A percentile compares a stretch with the other conserved stretches of the same genome.
Conservation (phyloP, 163 green algal species). For the Volvox carteri region DNA sequence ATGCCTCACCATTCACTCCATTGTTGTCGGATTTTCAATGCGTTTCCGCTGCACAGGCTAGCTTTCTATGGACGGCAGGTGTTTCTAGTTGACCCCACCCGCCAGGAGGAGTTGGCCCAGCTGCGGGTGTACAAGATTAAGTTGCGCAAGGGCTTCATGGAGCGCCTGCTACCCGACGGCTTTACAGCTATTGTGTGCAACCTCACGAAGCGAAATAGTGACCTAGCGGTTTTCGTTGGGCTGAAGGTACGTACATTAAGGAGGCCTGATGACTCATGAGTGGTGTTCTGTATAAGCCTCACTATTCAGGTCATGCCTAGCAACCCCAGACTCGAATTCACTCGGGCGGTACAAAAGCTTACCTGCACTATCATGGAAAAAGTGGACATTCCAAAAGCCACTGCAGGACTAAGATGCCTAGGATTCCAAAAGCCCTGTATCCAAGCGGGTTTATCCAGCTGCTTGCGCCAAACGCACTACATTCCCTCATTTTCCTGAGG, state of each 20-base stretch:
- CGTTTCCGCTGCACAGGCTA: conserved; percentile 66
- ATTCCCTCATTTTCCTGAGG: no score
- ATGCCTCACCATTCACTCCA: no score
- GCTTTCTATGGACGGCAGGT: conserved; percentile 91
- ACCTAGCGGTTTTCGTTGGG: conserved; percentile 81
- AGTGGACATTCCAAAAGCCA: background rate
- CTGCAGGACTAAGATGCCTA: no score
- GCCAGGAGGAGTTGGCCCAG: conserved; percentile 60
- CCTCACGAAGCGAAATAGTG: conserved; percentile 92
- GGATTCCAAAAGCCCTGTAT: no score
- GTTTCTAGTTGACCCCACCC: conserved; percentile 59
- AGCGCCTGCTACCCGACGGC: conserved; percentile 81
- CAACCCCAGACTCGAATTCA: no score
- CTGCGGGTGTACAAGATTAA: conserved; percentile 91
- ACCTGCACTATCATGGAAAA: background rate
- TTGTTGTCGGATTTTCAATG: no score
- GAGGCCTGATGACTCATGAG: no score
- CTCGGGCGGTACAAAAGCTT: background rate
- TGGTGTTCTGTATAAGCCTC: no score
- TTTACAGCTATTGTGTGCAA: conserved; percentile 82
- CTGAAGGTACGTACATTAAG: conserved; percentile 71
- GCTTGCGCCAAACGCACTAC: no score
- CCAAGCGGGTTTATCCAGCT: no score
- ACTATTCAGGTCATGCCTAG: no score
- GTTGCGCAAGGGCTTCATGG: conserved; percentile 82